Evolutionary conservation across 192 early-diverging fungal species (phyloP).

Genomic region (Haplosporangium gracile): DNA sequence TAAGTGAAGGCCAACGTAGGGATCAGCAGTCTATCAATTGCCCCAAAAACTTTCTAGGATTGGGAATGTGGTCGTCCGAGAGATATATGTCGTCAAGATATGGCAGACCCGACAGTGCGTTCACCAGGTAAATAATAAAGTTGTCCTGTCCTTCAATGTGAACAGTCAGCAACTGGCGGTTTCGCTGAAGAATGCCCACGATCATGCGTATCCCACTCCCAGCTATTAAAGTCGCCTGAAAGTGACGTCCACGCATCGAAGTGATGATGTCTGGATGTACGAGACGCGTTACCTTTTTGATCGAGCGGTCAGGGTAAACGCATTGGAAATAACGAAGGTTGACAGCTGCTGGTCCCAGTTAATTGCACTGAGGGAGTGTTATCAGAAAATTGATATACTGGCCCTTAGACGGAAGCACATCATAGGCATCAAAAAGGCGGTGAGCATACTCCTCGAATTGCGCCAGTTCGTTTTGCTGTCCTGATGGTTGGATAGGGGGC

Average conservation of each 20-base stretch:
- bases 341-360: neutral
- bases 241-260: neutral
- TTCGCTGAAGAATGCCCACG: no score
- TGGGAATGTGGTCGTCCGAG: neutral
- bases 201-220: neutral
- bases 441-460: neutral
- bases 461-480: neutral
- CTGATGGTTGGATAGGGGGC: neutral
- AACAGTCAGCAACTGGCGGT: neutral
- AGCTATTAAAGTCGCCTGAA: neutral
- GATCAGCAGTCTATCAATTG: neutral
- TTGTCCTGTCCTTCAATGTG: no score
- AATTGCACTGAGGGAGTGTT: neutral
- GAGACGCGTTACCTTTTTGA: neutral
- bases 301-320: neutral
- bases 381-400: neutral
- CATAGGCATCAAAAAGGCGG: neutral
- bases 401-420: neutral
- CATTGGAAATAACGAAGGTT: neutral
- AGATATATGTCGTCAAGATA: neutral
- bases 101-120: neutral
- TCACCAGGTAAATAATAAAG: neutral
- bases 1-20: neutral
- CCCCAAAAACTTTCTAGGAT: neutral
- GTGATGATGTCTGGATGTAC: neutral